A percentile compares a stretch with the other conserved stretches of the same genome.
Conservation (phyloP, 345 rosid genomes). For the Xanthoceras sorbifolium region DNA sequence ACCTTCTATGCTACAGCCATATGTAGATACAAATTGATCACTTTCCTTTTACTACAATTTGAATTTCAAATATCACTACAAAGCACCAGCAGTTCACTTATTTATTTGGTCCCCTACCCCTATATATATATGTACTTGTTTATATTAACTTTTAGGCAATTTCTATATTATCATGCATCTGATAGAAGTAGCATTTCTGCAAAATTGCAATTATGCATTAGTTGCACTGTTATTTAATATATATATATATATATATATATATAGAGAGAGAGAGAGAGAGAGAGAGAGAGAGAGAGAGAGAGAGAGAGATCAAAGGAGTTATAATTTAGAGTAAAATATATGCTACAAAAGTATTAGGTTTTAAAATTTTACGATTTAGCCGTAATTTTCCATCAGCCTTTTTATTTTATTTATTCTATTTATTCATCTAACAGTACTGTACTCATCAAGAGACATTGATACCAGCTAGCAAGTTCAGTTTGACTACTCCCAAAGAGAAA, state of each 20-base stretch:
- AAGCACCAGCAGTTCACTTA: background rate
- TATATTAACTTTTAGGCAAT: background rate
- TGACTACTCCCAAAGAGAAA: background rate
- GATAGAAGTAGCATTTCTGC: background rate
- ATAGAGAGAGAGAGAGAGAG: too few relatives aligned
- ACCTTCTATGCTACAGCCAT: background rate
- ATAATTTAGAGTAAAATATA: too few relatives aligned
- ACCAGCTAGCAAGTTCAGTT: background rate
- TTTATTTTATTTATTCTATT: too few relatives aligned
- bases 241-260: too few relatives aligned
- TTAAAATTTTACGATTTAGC: too few relatives aligned
- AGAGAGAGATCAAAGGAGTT: too few relatives aligned
- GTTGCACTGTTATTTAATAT: background rate
- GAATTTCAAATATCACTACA: conserved; percentile 26
- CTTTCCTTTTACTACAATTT: conserved; percentile 13
- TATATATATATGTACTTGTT: background rate
- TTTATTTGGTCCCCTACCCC: conserved; percentile 11
- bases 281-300: too few relatives aligned
- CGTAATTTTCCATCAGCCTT: too few relatives aligned
- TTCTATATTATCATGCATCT: background rate
- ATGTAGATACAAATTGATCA: background rate
- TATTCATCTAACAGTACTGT: background rate
- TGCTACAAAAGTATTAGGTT: too few relatives aligned
- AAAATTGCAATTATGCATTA: background rate
- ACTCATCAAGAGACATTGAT: background rate